Evolutionary conservation across 2,329 filamentous ascomycete species (phyloP), one percentile per base, ranked within the genome.

Genomic region (Chaetothyriales sp.): DNA sequence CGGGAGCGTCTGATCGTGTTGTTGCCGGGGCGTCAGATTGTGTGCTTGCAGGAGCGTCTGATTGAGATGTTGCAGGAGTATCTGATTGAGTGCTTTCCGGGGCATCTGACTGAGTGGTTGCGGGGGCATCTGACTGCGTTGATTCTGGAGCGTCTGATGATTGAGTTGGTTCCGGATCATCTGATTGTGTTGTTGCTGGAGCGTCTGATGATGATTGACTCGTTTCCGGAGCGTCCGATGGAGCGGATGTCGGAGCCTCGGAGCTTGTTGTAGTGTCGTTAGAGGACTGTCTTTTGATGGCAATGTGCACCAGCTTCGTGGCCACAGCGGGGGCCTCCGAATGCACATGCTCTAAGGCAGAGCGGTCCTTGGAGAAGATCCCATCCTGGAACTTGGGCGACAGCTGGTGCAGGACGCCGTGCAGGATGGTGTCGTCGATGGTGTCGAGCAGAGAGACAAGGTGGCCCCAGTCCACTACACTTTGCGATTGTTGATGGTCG

Each of bases 381-480:
- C 82, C 83, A 61, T 84, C 76, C 62, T 79, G 75, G 66, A 81
- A 86, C 61, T 78, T 77, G 46, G 74, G 73, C 49, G 81, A 70
- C 59, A 80, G 74, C 54, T 73, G 70, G 64, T 84, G 80, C 28
- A 88, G 71, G 49, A 84, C 76, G 46, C 76, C 74, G 64, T 86
- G 81, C 49, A 89, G 69, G 43, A 76, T 73, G 46, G 77, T 71
- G 50, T 74, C 73, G 19, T 80, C 76, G 50, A 80, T 68, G 20
- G 71, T 70, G 55, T 73, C 69, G 49, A 81, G 66, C 49, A 80
- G 63, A 52, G 77, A 72, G 56, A 74, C 70, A 65, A 81, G 76
- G 43, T 48, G 49, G 26, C 49, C 55, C 48, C 48, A 50, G 39
- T 50, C 44, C 15, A 49, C 43, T 28, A 52, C 25, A n/a, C 43